Conservation (phyloP, 192 early-diverging fungal species). For the Coemansia guatemalensis region DNA sequence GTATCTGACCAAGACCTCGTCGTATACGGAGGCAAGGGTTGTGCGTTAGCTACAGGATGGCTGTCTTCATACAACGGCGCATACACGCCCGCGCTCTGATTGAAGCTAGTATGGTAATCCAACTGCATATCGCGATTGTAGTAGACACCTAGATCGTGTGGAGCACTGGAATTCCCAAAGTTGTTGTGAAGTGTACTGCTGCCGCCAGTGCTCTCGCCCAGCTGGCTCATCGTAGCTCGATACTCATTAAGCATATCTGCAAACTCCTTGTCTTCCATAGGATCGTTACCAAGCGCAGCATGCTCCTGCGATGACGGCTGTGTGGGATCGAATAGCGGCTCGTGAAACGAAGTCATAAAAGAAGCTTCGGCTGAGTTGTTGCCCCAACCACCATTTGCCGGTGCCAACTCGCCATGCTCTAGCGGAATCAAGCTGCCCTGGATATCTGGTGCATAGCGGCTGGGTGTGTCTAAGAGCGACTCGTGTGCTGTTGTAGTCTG, state of each 20-base stretch:
- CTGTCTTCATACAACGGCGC: no score
- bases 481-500: background rate
- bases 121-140: no score
- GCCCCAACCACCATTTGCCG: background rate
- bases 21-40: no score
- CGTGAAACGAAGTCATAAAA: background rate
- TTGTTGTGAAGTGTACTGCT: background rate
- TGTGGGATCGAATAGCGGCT: background rate
- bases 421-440: conserved; percentile 26
- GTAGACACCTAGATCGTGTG: no score
- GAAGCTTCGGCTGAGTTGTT: background rate
- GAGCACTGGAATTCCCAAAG: no score
- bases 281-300: no score
- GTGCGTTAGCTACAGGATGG: no score
- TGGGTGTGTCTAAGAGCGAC: conserved; percentile 13
- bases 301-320: background rate
- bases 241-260: conserved; percentile 22
- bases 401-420: background rate
- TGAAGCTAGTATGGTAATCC: no score
- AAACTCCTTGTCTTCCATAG: conserved; percentile 16
- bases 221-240: background rate
- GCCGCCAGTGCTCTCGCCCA: background rate
- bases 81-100: no score
- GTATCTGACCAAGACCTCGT: no score
- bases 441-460: conserved; percentile 22